Evolutionary conservation across 2,329 filamentous ascomycete genomes (phyloP).

Genomic region (Parastagonospora avenae): DNA sequence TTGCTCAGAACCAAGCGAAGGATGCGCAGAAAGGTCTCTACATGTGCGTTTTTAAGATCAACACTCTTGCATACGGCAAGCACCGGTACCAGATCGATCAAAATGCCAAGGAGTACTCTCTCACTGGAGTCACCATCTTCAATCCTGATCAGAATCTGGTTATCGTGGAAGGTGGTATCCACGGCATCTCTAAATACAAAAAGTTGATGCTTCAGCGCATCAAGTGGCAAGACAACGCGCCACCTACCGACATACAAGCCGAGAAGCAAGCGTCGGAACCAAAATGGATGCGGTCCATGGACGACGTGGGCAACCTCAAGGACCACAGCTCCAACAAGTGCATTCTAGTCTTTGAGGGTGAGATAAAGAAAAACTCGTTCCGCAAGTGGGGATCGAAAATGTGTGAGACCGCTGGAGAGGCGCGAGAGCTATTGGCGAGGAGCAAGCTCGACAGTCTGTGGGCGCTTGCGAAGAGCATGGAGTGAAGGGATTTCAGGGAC

Average conservation of each 20-base stretch:
- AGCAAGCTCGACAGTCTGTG: constrained; percentile 96
- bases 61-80: constrained; percentile 86
- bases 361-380: constrained; percentile 79
- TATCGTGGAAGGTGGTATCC: constrained; percentile 86
- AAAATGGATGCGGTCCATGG: constrained; percentile 77
- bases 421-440: constrained; percentile 76
- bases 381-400: constrained; percentile 84
- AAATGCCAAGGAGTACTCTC: constrained; percentile 85
- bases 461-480: constrained; percentile 76
- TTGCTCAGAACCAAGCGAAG: constrained; percentile 79
- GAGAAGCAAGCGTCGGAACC: constrained; percentile 67
- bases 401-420: constrained; percentile 91
- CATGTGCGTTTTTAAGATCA: constrained; percentile 86
- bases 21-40: constrained; percentile 87
- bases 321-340: constrained; percentile 85
- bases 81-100: constrained; percentile 92
- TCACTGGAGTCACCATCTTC: constrained; percentile 91
- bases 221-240: constrained; percentile 89
- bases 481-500: constrained; percentile 10
- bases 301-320: constrained; percentile 77
- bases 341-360: constrained; percentile 86
- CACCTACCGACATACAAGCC: constrained; percentile 64
- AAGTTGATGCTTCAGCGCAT: constrained; percentile 94
- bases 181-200: constrained; percentile 82
- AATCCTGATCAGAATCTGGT: constrained; percentile 88